Evolutionary conservation across 805 yeast species (phyloP).

Genomic region (Yarrowia bubula): DNA sequence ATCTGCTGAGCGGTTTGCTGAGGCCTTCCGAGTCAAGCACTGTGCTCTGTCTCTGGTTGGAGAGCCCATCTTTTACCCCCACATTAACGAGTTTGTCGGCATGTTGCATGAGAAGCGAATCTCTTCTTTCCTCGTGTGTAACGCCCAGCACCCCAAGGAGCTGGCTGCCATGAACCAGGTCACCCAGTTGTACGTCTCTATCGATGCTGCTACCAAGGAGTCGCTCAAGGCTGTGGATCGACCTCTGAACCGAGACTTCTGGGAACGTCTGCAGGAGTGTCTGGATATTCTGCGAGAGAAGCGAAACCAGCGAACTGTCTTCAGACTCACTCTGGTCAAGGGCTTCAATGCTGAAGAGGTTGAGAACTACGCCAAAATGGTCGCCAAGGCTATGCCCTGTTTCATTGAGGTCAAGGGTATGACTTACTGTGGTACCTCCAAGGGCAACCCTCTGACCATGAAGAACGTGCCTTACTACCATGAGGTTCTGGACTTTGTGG

Average conservation of each 20-base stretch:
- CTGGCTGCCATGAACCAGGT: constrained; percentile 67
- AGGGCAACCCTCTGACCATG: constrained; percentile 90
- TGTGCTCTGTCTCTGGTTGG: constrained; percentile 93
- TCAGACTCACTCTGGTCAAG: constrained; percentile 84
- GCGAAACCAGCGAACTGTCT: constrained; percentile 83
- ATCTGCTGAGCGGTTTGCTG: constrained; percentile 82
- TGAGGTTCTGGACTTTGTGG: constrained; percentile 78
- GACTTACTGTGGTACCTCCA: constrained; percentile 90
- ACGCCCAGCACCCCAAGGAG: constrained; percentile 93
- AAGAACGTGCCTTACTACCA: constrained; percentile 93
- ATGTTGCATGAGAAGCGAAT: constrained; percentile 78
- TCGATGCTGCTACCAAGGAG: constrained; percentile 86
- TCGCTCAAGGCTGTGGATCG: constrained; percentile 82
- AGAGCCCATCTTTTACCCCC: constrained; percentile 91
- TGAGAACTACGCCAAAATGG: constrained; percentile 81
- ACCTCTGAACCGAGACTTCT: constrained; percentile 84
- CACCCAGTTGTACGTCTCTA: constrained; percentile 87
- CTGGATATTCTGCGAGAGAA: constrained; percentile 76
- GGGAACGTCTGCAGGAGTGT: constrained; percentile 84
- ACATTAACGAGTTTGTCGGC: constrained; percentile 78
- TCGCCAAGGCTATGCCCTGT: constrained; percentile 75
- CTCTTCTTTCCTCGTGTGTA: constrained; percentile 86
- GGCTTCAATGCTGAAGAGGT: constrained; percentile 86
- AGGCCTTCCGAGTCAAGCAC: constrained; percentile 84
- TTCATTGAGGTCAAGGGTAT: constrained; percentile 93